Base-by-base conservation (phyloP, 345 rosid genomes). In the Schrenkiella parvula region DNA sequence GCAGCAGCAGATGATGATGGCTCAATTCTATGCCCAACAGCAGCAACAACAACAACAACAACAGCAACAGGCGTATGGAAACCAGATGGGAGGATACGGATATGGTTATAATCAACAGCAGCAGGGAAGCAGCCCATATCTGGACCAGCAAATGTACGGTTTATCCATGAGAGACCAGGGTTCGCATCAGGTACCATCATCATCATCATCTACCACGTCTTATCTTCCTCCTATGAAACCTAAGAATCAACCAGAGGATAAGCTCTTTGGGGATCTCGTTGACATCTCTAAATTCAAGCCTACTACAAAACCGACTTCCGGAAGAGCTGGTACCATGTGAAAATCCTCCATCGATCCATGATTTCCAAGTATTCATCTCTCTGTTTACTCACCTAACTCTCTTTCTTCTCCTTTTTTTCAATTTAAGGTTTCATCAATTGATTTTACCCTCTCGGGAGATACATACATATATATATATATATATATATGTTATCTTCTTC, bases 261-360 rank as follows among this genome's bases (percentile, higher is more conserved):
- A 87, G 91, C 79, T 95, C 29, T 95, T 95, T 70, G 98, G 99
- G 65, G 99, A 95, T 79, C 97, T 95, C 15, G 97, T 95, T 11
- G 96, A 92, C 78, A 80, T 95, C 75, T 81, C 98, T 8, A 95
- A 92, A 75, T 76, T 90, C 77, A 95, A 92, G 81, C 76, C 91
- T 2, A 35, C 84, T 0, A 58, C 75, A 63, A 95, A 89, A 74
- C 39, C 89, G 29, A 79, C 86, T 22, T 79, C 92, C 2, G 83
- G 88, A 74, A 86, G 83, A 79, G 87, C 93, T 55, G 95, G 98
- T 72, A 86, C 96, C 83, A 84, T 85, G 91, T 91, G 89, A 89
- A 73, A 14, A 35, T 11, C 47, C 8, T 61, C 43, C 59, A 28
- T 42, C 22, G 6, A 29, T 29, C 8, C 21, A 31, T 66, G 71